A percentile compares a stretch with the other conserved stretches of the same genome.
These are phyloP conservation scores for Hypsizygus marmoreus DNA, from an alignment of 768 basidiomycete genomes.

Conservation along the genomic window DNA sequence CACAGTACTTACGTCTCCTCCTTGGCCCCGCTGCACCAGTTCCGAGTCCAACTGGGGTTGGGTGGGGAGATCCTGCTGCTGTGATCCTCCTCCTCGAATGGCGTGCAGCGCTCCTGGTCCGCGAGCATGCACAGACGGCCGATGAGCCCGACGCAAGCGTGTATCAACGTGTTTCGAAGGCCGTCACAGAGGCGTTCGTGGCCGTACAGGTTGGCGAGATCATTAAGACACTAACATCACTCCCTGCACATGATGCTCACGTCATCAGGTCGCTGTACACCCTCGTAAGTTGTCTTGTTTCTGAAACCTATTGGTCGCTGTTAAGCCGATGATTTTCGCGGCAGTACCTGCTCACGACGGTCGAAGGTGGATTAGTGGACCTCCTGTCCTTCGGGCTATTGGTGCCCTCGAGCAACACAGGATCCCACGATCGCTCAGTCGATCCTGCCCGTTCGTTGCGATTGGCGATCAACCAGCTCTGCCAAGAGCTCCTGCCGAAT, in stretches of 20 bases:
- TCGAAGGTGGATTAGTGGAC: slow-evolving; percentile 58
- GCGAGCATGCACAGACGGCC: slow-evolving; percentile 39
- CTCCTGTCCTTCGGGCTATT: slow-evolving; percentile 59
- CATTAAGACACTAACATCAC: slow-evolving; percentile 33
- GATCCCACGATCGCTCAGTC: slow-evolving; percentile 17
- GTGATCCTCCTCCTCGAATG: slow-evolving; percentile 58
- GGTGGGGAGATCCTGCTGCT: slow-evolving; percentile 40
- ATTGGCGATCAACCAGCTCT: slow-evolving; percentile 48
- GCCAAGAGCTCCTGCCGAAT: slow-evolving; percentile 58
- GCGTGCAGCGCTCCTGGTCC: slow-evolving; percentile 64
- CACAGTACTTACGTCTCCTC: slow-evolving; percentile 59
- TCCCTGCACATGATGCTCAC: slow-evolving; percentile 25
- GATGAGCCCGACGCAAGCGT: slow-evolving; percentile 53
- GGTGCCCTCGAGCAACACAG: slow-evolving; percentile 12
- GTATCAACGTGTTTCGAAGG: slow-evolving; percentile 60
- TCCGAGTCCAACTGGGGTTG: slow-evolving; percentile 21
- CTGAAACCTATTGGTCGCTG: background rate
- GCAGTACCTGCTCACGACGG: slow-evolving; percentile 65
- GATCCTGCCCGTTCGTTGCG: slow-evolving; percentile 55
- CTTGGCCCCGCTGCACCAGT: slow-evolving; percentile 22
- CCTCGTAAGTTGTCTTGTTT: slow-evolving; percentile 36
- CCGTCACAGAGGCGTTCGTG: slow-evolving; percentile 70
- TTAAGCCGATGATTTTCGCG: background rate
- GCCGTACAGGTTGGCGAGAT: slow-evolving; percentile 55
- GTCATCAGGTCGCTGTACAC: slow-evolving; percentile 40